phyloP scores from a whole-genome alignment of 1,284 basidiomycete genomes.

The Takashimella tepidaria region DNA sequence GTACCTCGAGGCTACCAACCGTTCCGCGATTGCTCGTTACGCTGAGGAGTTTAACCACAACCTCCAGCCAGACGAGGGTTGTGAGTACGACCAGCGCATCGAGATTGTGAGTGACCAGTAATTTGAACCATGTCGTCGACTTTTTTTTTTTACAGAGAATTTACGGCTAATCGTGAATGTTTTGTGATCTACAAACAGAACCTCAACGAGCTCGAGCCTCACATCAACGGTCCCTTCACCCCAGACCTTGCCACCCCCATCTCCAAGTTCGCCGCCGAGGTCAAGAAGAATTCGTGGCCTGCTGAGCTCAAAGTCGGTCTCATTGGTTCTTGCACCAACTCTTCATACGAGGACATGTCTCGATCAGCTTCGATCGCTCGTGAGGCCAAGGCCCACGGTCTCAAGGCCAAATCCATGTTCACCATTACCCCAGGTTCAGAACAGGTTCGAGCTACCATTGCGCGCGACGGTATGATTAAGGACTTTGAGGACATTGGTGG shows the following conservation, averaged over 20 bases:
- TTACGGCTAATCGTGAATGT: background rate
- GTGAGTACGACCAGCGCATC: conserved; percentile 91
- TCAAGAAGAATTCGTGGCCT: conserved; percentile 96
- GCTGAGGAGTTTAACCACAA: conserved; percentile 88
- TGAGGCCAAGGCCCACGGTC: conserved; percentile 80
- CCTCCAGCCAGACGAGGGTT: conserved; percentile 79
- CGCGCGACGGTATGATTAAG: conserved; percentile 88
- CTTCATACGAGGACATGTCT: conserved; percentile 99
- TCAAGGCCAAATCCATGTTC: conserved; percentile 87
- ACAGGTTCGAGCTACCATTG: conserved; percentile 96
- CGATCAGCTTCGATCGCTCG: conserved; percentile 90
- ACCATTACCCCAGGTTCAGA: conserved; percentile 98
- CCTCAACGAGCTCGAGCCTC: conserved; percentile 93
- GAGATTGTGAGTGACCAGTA: conserved; percentile 65
- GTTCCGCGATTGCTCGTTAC: conserved; percentile 80
- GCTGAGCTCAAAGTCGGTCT: conserved; percentile 93
- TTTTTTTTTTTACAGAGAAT: background rate
- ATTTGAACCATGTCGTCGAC: background rate
- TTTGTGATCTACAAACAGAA: too few relatives aligned
- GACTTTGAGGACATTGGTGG: conserved; percentile 84
- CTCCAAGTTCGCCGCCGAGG: conserved; percentile 87
- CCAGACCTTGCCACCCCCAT: conserved; percentile 93
- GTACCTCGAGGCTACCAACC: conserved; percentile 92
- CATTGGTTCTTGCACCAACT: conserved; percentile 99
- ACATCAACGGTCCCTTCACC: conserved; percentile 99